Evolutionary conservation across 345 rosid genomes (phyloP), one percentile per base, ranked within the genome.

Genomic region (Rhodamnia rubescens): DNA sequence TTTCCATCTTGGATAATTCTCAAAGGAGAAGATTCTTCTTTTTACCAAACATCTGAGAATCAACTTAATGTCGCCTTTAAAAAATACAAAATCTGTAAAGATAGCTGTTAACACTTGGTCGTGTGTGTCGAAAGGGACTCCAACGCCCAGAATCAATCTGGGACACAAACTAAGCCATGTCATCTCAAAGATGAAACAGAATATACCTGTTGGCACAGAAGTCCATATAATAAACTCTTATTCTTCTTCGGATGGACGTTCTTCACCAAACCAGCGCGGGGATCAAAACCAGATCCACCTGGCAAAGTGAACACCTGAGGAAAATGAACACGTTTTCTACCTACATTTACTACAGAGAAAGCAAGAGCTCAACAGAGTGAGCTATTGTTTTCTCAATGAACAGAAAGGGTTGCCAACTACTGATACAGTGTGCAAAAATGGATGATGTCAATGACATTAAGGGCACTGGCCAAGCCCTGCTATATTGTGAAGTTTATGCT

Each of bases 231-330:
- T 18, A 40, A 69, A 69, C 29, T 49, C 81, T 94, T 91, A 89
- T 83, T 87, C 92, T 83, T 90, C 88, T 82, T 84, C 84, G 24
- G 55, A 47, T 16, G 91, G 93, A 32, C 87, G 85, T 87, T 86
- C 86, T 92, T 96, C 98, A 82, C 91, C 93, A 86, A 96, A 94
- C 98, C 98, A 95, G 86, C 98, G 89, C 0, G 98, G 98, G 98
- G 97, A 91, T 95, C 98, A 75, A 90, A 96, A 47, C 98, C 97
- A 87, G 95, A 92, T 8, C 99, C 97, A 87, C 95, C 96, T 94
- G 83, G 32, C 85, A 53, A 83, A 83, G 24, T 49, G 74, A 55
- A 36, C 40, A 36, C 40, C 40, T 36, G 40, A 36, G 69, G 27
- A 20, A 47, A 80, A 54, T 50, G 50, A 69, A 69, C 18, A 69